Evolutionary conservation across 2,329 filamentous ascomycete genomes (phyloP), one percentile per base, ranked within the genome.

Genomic region (Arthrobotrys entomopaga): DNA sequence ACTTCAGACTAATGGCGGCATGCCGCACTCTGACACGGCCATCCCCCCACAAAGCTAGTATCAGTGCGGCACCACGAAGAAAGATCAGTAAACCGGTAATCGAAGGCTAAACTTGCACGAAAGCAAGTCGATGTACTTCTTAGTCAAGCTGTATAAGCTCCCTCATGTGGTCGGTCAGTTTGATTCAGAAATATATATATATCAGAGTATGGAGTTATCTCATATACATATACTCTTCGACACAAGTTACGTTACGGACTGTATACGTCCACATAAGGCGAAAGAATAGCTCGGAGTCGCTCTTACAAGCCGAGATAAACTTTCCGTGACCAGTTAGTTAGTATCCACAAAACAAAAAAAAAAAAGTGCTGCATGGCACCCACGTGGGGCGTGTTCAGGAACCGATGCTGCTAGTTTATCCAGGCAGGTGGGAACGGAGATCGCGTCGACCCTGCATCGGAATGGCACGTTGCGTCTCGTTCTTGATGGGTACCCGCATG

Each of bases 341-440:
- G 19, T 52, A 11, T 42, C 26, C n/a, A 29, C 49, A 48, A 19
- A 49, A 49, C 29, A 43, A 48, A 8, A 29, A 38, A 48, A 19
- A 49, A 49, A 42, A 43, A 48, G 5, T 34, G 15, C 49, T 22
- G 48, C 69, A 56, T 61, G 61, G 29, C 16, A 52, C 52, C 69
- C 69, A 73, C 69, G 69, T 73, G 69, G 61, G 53, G 60, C 29
- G 61, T 61, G 50, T 50, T 66, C 61, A 73, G 57, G 56, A 46
- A 73, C 54, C 34, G 24, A 59, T 61, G 48, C 53, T 60, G 46
- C 48, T 59, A 56, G 60, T 61, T 40, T 16, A 53, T 49, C 61
- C 61, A 48, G 67, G 67, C 46, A 65, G 54, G 59, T 65, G 67
- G 67, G 54, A 65, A 42, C 40, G 52, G 19, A 22, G 67, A 65